Evolutionary conservation across 805 yeast species (phyloP).

Genomic region (Starmerella cellae): DNA sequence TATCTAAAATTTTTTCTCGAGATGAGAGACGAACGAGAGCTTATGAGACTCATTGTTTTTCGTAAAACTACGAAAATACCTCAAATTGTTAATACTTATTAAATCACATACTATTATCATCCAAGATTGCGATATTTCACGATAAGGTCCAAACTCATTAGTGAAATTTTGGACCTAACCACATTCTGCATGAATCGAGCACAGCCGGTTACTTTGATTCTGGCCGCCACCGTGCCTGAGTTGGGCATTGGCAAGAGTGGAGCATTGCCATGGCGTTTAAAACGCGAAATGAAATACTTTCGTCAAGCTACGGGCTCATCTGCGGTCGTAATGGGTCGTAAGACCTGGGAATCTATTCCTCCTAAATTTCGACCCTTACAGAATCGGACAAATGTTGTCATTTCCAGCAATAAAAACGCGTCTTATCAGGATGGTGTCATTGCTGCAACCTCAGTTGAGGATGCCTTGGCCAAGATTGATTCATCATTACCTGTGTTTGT

Average conservation of each 20-base stretch:
- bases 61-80: too few relatives aligned
- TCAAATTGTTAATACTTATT: too few relatives aligned
- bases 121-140: too few relatives aligned
- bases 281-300: constrained; percentile 77
- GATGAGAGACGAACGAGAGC: too few relatives aligned
- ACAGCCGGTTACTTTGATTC: constrained; percentile 43
- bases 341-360: constrained; percentile 93
- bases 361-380: constrained; percentile 68
- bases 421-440: constrained; percentile 23
- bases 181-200: background rate
- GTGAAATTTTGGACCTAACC: too few relatives aligned
- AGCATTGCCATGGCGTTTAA: constrained; percentile 73
- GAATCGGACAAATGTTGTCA: constrained; percentile 57
- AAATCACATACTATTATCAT: too few relatives aligned
- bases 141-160: too few relatives aligned
- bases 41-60: too few relatives aligned
- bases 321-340: constrained; percentile 82
- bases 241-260: constrained; percentile 80
- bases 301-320: constrained; percentile 48
- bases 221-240: constrained; percentile 72
- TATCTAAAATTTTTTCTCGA: too few relatives aligned
- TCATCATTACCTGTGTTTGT: constrained; percentile 42
- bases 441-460: constrained; percentile 33
- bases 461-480: constrained; percentile 29
- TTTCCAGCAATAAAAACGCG: constrained; percentile 38